phyloP scores from a whole-genome alignment of 805 yeast genomes.

The Kregervanrija pseudodelftensis region DNA sequence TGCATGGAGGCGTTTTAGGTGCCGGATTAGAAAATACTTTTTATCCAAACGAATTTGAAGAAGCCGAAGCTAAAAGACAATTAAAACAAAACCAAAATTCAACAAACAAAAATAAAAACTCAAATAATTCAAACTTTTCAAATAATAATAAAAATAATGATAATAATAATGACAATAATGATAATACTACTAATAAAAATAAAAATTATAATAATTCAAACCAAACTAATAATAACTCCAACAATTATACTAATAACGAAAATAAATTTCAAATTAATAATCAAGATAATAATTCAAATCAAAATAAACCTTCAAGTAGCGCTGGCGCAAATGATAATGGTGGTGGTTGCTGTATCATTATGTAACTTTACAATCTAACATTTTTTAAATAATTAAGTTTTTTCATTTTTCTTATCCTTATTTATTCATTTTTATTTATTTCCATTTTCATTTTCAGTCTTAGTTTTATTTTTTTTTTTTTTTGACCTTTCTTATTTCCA shows the following conservation, averaged over 20 bases:
- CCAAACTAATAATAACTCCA: background rate
- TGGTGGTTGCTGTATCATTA: slow-evolving; percentile 30
- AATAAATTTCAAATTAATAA: background rate
- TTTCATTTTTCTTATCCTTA: background rate
- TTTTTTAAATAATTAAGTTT: background rate
- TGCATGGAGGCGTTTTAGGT: slow-evolving; percentile 17
- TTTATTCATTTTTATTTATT: too few species aligned
- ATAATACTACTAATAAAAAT: background rate
- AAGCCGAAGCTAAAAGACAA: slow-evolving; percentile 13
- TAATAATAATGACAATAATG: background rate
- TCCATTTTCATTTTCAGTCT: too few species aligned
- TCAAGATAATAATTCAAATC: slow-evolving; percentile 2
- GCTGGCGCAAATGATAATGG: slow-evolving; percentile 13
- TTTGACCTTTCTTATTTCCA: too few species aligned
- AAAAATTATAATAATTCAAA: background rate
- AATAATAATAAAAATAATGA: background rate
- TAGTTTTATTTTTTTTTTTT: too few species aligned
- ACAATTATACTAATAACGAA: background rate
- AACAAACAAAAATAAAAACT: background rate
- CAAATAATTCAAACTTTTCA: background rate
- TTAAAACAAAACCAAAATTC: slow-evolving; percentile 1
- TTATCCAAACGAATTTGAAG: slow-evolving; percentile 21
- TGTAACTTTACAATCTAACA: slow-evolving; percentile 13
- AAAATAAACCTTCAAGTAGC: slow-evolving; percentile 3
- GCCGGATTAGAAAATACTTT: slow-evolving; percentile 23